These are phyloP conservation scores for Scenedesmus sp. DNA, from an alignment of 163 green algal species.

Conservation along the genomic window DNA sequence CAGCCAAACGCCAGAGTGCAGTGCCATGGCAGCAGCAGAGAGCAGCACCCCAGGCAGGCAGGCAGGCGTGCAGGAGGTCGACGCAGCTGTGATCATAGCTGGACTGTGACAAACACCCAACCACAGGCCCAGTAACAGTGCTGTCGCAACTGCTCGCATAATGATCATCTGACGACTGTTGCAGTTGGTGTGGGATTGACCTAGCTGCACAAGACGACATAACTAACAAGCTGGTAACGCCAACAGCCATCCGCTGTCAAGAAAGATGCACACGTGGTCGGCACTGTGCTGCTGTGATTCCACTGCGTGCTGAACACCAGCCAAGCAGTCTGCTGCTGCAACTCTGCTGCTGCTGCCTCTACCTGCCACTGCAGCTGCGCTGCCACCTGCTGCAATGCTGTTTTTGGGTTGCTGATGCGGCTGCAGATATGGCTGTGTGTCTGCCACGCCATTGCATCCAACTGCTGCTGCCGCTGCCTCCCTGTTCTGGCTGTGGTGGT, in stretches of 20 bases:
- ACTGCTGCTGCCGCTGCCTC: neutral
- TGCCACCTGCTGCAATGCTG: neutral
- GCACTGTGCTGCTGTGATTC: neutral
- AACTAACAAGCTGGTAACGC: too few relatives aligned
- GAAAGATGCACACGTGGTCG: neutral
- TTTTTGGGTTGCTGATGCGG: neutral
- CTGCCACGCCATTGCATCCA: neutral
- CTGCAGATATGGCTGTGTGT: neutral
- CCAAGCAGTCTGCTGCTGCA: neutral
- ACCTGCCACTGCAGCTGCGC: neutral
- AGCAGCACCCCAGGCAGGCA: neutral
- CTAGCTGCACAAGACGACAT: neutral
- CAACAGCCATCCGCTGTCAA: too few relatives aligned
- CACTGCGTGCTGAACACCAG: too few relatives aligned
- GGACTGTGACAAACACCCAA: neutral
- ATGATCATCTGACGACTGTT: too few relatives aligned
- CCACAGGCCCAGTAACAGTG: too few relatives aligned
- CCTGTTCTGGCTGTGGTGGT: neutral
- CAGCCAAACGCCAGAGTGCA: neutral
- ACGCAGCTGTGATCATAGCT: neutral
- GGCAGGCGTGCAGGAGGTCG: neutral
- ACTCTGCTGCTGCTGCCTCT: slow-evolving; percentile 11
- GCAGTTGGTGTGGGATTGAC: too few relatives aligned
- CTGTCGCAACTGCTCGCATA: too few relatives aligned
- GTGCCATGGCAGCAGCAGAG: too few relatives aligned